Percentiles rank a stretch among this genome's conserved stretches.
These are phyloP conservation scores for Microthlaspi erraticum DNA, from an alignment of 345 rosid genomes.

Conservation along the genomic window DNA sequence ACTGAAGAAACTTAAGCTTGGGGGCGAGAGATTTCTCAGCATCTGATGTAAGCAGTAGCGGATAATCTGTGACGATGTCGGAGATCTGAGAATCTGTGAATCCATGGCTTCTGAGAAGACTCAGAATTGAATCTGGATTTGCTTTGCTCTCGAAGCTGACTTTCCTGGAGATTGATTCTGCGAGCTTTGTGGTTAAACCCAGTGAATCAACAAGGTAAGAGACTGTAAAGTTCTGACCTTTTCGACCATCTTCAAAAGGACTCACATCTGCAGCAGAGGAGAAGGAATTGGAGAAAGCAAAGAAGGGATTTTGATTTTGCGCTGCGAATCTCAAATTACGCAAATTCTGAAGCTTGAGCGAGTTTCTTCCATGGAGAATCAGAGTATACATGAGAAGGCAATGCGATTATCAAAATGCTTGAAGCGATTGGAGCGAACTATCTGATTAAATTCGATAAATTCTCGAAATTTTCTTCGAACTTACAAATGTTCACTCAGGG, in stretches of 20 bases:
- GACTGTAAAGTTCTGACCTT: conserved; percentile 10
- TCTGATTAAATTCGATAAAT: too few relatives aligned
- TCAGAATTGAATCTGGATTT: conserved; percentile 24
- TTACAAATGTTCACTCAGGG: not conserved
- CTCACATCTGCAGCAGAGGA: too few relatives aligned
- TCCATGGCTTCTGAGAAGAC: conserved; percentile 16
- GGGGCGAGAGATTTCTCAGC: conserved; percentile 36
- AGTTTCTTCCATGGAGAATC: conserved; percentile 13
- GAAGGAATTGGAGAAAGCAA: too few relatives aligned
- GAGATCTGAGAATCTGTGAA: too few relatives aligned
- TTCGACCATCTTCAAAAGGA: too few relatives aligned
- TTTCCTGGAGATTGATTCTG: conserved; percentile 23
- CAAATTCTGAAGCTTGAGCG: not conserved
- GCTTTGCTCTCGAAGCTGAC: not conserved
- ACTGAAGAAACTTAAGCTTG: conserved; percentile 40
- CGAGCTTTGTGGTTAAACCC: conserved; percentile 29
- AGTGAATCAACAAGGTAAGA: conserved; percentile 34
- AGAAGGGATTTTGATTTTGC: too few relatives aligned
- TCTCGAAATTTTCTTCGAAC: not conserved
- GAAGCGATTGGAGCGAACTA: too few relatives aligned
- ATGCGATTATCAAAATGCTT: not conserved
- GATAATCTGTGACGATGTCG: too few relatives aligned
- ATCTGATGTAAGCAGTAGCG: conserved; percentile 5
- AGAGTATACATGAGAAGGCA: conserved; percentile 21
- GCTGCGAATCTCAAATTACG: not conserved